Evolutionary conservation across 2,329 filamentous ascomycete species (phyloP).

Genomic region (Cryphonectria naterciae): DNA sequence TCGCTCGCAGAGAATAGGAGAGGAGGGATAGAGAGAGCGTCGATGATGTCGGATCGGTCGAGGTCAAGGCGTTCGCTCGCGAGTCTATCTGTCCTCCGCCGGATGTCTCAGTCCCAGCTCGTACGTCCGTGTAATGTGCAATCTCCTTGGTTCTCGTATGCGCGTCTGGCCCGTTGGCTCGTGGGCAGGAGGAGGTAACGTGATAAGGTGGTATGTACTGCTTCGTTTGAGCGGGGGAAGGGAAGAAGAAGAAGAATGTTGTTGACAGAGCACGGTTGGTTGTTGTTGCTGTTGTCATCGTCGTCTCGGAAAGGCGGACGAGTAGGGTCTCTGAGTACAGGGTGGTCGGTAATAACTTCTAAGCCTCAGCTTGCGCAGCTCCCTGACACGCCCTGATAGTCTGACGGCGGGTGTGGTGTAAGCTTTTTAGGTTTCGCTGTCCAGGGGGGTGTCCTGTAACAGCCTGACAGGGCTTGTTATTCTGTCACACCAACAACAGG

Average conservation of each 20-base stretch:
- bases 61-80: not conserved
- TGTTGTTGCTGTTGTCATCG: not conserved
- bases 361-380: slow-evolving; percentile 30
- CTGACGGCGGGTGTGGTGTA: slow-evolving; percentile 16
- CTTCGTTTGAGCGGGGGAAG: not conserved
- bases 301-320: not conserved
- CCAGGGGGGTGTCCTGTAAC: not conserved
- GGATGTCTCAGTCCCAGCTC: slow-evolving; percentile 11
- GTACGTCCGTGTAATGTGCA: slow-evolving; percentile 8
- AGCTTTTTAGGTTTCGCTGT: not conserved
- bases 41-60: not conserved
- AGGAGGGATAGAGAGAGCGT: not conserved
- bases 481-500: not conserved
- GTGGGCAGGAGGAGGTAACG: not conserved
- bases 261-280: not conserved
- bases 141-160: slow-evolving; percentile 2
- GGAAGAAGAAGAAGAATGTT: not conserved
- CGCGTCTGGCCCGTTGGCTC: not conserved
- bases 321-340: not conserved
- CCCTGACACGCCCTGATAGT: slow-evolving; percentile 9
- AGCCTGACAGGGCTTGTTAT: not conserved
- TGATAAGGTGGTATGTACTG: not conserved
- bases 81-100: slow-evolving; percentile 14
- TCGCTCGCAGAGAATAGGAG: slow-evolving; percentile 3
- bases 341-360: slow-evolving; percentile 26